Evolutionary conservation across 768 basidiomycete species (phyloP).

Genomic region (Xerocomellus chrysenteron): DNA sequence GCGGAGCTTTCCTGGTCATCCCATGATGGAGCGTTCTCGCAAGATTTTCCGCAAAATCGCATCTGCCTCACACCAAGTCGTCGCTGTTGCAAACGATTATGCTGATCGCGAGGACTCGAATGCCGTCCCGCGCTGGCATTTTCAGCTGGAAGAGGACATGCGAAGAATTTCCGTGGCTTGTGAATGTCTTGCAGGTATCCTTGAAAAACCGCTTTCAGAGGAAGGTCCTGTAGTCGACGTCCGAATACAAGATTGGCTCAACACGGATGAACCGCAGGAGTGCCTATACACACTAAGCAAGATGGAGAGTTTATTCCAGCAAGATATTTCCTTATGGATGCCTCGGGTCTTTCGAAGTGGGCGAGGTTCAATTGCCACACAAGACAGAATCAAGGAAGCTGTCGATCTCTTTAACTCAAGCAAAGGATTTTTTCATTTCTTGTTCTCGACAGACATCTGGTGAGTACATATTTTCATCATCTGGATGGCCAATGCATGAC

Average conservation of each 20-base stretch:
- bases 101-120: neutral
- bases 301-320: neutral
- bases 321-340: neutral
- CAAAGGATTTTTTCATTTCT: neutral
- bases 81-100: neutral
- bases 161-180: slow-evolving; percentile 5
- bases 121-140: neutral
- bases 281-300: neutral
- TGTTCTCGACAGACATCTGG: neutral
- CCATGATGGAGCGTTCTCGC: slow-evolving; percentile 9
- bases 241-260: slow-evolving; percentile 5
- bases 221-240: neutral
- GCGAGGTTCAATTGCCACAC: neutral
- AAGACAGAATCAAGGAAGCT: neutral
- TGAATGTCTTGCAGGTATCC: neutral
- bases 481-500: neutral
- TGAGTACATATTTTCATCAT: neutral
- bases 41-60: neutral
- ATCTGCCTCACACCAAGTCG: neutral
- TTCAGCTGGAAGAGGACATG: slow-evolving; percentile 7
- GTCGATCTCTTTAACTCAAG: neutral
- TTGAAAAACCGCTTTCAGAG: neutral
- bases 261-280: neutral
- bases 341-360: neutral
- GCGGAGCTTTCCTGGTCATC: neutral